Conservation (phyloP, 1,284 basidiomycete species). For the Acaromyces ingoldii region DNA sequence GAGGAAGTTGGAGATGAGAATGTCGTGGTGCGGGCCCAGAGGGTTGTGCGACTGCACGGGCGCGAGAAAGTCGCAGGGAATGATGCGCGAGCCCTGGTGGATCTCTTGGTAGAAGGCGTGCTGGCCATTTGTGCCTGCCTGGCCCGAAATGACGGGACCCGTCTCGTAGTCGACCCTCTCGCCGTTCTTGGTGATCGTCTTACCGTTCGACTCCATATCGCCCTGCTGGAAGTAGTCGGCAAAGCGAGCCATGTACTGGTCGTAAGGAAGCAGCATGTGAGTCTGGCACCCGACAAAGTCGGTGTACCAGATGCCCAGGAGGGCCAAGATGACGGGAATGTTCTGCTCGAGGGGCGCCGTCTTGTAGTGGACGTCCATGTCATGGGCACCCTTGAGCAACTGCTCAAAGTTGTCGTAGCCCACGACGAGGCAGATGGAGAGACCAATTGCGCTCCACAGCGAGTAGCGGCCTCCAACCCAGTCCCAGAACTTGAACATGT, state of each 20-base stretch:
- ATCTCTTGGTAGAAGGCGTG: slow-evolving; percentile 99
- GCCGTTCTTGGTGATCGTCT: slow-evolving; percentile 89
- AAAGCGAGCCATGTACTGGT: slow-evolving; percentile 98
- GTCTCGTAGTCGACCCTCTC: slow-evolving; percentile 92
- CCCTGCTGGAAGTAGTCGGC: slow-evolving; percentile 99
- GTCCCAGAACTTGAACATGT: slow-evolving; percentile 99
- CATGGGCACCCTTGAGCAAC: slow-evolving; percentile 85
- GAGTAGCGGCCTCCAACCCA: slow-evolving; percentile 99
- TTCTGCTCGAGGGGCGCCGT: slow-evolving; percentile 82
- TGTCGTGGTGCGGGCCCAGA: slow-evolving; percentile 83
- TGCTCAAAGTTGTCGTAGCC: slow-evolving; percentile 92
- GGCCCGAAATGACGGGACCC: slow-evolving; percentile 98
- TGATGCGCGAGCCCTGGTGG: slow-evolving; percentile 67
- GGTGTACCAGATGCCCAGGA: slow-evolving; percentile 97
- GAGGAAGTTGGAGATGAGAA: slow-evolving; percentile 95
- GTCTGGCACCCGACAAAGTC: slow-evolving; percentile 96
- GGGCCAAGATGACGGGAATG: slow-evolving; percentile 81
- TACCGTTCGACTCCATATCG: slow-evolving; percentile 99
- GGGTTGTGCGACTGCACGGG: slow-evolving; percentile 92
- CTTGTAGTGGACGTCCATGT: slow-evolving; percentile 95
- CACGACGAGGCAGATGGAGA: slow-evolving; percentile 86
- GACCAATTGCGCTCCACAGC: slow-evolving; percentile 94
- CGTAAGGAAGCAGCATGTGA: slow-evolving; percentile 89
- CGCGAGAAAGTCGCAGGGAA: slow-evolving; percentile 88
- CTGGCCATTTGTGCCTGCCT: slow-evolving; percentile 89